Conservation (phyloP, 805 yeast genomes). For the Starmerella ratchasimensis region DNA sequence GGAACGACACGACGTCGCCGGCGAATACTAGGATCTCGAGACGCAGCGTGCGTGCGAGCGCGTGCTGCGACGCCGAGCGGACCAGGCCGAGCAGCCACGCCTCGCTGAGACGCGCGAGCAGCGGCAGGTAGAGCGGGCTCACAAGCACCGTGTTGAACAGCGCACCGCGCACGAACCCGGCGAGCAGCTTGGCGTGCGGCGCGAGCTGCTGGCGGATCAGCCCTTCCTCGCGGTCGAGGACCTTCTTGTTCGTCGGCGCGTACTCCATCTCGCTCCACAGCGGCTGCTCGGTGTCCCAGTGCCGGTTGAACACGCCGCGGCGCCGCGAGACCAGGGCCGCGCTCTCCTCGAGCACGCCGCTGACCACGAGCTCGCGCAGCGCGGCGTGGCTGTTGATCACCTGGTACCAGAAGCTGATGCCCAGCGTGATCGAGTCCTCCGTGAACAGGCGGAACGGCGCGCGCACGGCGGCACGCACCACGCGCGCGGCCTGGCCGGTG, state of each 20-base stretch:
- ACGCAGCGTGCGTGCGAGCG: slow-evolving; percentile 61
- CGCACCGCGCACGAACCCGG: slow-evolving; percentile 61
- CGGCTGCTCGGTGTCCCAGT: slow-evolving; percentile 42
- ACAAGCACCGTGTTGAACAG: slow-evolving; percentile 29
- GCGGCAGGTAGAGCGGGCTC: slow-evolving; percentile 36
- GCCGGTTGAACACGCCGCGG: slow-evolving; percentile 51
- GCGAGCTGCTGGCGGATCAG: slow-evolving; percentile 38
- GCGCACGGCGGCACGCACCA: slow-evolving; percentile 19
- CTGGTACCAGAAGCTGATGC: slow-evolving; percentile 69
- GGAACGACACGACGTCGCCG: slow-evolving; percentile 47
- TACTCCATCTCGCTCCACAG: slow-evolving; percentile 73
- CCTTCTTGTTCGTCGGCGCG: slow-evolving; percentile 61
- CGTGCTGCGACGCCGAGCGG: slow-evolving; percentile 57
- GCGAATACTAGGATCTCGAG: slow-evolving; percentile 62
- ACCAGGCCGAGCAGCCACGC: slow-evolving; percentile 37
- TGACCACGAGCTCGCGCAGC: slow-evolving; percentile 43
- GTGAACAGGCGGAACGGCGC: slow-evolving; percentile 62
- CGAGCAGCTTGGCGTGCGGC: slow-evolving; percentile 55
- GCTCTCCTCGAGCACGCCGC: slow-evolving; percentile 60
- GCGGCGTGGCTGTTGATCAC: slow-evolving; percentile 53
- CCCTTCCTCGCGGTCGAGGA: slow-evolving; percentile 39
- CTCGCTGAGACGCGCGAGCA: slow-evolving; percentile 46
- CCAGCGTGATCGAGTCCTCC: slow-evolving; percentile 43
- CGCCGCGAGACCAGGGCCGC: slow-evolving; percentile 44
- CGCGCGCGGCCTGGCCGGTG: not conserved